phyloP scores from a whole-genome alignment of 2,329 filamentous ascomycete genomes.

The Penicillium freii region DNA sequence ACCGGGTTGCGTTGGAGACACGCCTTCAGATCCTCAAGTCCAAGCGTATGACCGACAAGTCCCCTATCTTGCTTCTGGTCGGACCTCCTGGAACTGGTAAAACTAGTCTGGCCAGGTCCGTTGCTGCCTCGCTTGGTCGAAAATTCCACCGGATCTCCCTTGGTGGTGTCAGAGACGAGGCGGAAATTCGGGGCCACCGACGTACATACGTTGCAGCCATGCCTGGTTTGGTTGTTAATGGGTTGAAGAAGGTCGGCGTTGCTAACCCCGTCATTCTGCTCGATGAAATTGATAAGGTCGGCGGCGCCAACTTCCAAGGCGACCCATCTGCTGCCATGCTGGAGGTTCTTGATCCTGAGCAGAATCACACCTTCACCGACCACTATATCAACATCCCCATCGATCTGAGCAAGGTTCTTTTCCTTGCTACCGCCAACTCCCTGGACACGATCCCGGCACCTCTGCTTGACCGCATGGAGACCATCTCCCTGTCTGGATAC shows the following conservation, averaged over 20 bases:
- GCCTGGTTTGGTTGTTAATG: constrained; percentile 92
- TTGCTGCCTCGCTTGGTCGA: constrained; percentile 85
- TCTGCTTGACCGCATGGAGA: constrained; percentile 94
- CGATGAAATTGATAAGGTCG: constrained; percentile 97
- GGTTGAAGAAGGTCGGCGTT: constrained; percentile 91
- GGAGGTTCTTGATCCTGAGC: constrained; percentile 94
- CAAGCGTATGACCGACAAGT: constrained; percentile 88
- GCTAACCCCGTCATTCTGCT: constrained; percentile 93
- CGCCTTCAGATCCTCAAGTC: constrained; percentile 74
- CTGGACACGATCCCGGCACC: constrained; percentile 94
- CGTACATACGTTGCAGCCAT: constrained; percentile 98
- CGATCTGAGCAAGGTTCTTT: constrained; percentile 92
- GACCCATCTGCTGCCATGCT: constrained; percentile 97
- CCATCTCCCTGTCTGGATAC: constrained; percentile 87
- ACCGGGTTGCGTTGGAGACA: constrained; percentile 50
- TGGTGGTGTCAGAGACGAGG: constrained; percentile 91
- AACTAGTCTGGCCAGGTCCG: constrained; percentile 89
- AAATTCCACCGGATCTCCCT: constrained; percentile 98
- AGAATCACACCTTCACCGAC: constrained; percentile 91
- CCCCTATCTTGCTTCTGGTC: constrained; percentile 88
- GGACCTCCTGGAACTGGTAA: constrained; percentile 95
- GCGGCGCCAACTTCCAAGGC: constrained; percentile 84
- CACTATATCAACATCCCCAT: constrained; percentile 96
- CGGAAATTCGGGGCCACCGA: constrained; percentile 91
- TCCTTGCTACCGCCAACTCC: constrained; percentile 94